Evolutionary conservation across 2,329 filamentous ascomycete genomes (phyloP), one percentile per base, ranked within the genome.

Genomic region (Nigrospora sphaerica): DNA sequence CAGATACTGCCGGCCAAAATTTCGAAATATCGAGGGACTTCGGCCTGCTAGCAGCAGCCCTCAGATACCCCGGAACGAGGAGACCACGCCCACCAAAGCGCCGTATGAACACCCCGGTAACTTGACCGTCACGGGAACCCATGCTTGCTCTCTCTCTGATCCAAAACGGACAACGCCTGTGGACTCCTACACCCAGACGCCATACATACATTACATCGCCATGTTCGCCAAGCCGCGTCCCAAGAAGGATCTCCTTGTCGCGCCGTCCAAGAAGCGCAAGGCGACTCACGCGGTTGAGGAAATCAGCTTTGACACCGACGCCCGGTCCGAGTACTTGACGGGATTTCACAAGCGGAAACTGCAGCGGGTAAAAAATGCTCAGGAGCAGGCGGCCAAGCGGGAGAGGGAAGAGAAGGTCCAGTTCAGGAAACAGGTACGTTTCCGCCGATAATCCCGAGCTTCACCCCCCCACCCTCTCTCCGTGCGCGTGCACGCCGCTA

Each of bases 341-440:
- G 93, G 93, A 3, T 98, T 98, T 69, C 91, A 92, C 73, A 98
- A 97, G 75, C 85, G 93, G 66, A 97, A 96, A 67, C 71, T 87
- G 45, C 86, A 89, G 64, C 80, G 93, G 34, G 82, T 84, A 54
- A 95, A 95, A 70, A 75, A 84, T 65, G 92, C 92, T 2, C 86
- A 93, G 61, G 89, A 93, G 55, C 75, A 86, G 56, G 88, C 88
- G 4, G 83, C 80, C 39, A 85, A 88, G 66, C 83, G 78, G 62
- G 89, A 84, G 41, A 81, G 84, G 42, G 80, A 90, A 59, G 91
- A 95, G 63, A 87, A 78, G 61, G 77, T 91, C 47, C 72, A 78
- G 48, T 72, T 85, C 47, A 76, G 92, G 56, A 86, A 83, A 64
- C 84, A 89, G 80, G 92, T 92, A 71, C 28, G 70, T 55, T 40